Percentiles rank a stretch among this genome's conserved stretches.
phyloP scores from a whole-genome alignment of 108 stramenopile species.

The Nitzschia sp. region DNA sequence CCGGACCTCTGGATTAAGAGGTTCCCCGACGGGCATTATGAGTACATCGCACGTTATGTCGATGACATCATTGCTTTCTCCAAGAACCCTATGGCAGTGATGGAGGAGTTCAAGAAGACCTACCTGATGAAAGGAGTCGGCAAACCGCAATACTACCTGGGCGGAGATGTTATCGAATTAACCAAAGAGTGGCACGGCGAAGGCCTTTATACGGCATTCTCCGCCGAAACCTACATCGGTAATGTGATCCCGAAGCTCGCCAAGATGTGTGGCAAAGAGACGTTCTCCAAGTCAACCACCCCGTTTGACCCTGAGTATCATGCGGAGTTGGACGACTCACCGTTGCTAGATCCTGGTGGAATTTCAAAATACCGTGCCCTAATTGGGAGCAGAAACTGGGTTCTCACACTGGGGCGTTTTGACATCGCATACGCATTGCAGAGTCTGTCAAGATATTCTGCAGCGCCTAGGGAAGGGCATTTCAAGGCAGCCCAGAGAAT shows the following conservation, averaged over 20 bases:
- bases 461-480: conserved; percentile 19
- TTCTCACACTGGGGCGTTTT: conserved; percentile 33
- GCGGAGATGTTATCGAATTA: conserved; percentile 23
- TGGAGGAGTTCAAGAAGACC: conserved; percentile 3
- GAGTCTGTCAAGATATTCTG: conserved; percentile 20
- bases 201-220: background rate
- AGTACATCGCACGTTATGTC: conserved; percentile 38
- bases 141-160: conserved; percentile 33
- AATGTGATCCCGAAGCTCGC: conserved; percentile 13
- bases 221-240: conserved; percentile 41
- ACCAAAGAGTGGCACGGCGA: background rate
- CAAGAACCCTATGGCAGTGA: conserved; percentile 20
- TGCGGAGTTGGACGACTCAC: conserved; percentile 16
- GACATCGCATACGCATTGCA: conserved; percentile 40
- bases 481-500: background rate
- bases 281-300: background rate
- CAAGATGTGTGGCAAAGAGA: conserved; percentile 24
- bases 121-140: conserved; percentile 45
- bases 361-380: conserved; percentile 14
- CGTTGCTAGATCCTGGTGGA: background rate
- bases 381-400: conserved; percentile 30
- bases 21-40: conserved; percentile 23
- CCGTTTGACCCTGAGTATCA: conserved; percentile 12
- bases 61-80: conserved; percentile 28
- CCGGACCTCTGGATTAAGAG: conserved; percentile 43